Evolutionary conservation across 1,284 basidiomycete genomes (phyloP).

Genomic region (Papiliotrema laurentii): DNA sequence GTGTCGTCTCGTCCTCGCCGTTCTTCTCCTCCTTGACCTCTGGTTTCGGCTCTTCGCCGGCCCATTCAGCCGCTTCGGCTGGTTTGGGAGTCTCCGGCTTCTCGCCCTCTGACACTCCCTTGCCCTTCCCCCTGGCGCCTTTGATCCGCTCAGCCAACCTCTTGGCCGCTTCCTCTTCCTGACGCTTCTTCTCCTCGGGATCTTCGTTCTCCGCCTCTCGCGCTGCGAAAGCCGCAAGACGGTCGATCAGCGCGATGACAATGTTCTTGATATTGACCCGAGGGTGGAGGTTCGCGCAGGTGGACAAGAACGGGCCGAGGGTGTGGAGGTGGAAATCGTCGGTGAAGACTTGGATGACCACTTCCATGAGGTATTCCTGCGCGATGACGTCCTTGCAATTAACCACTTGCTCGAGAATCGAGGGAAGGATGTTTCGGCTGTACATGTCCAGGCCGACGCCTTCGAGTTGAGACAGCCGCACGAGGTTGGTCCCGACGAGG

Average conservation of each 20-base stretch:
- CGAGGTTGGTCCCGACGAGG: constrained; percentile 91
- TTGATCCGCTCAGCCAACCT: constrained; percentile 80
- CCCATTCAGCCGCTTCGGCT: constrained; percentile 40
- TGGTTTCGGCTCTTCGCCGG: constrained; percentile 10
- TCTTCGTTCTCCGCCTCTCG: constrained; percentile 89
- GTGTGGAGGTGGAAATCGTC: constrained; percentile 94
- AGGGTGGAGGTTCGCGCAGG: constrained; percentile 87
- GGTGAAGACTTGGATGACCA: constrained; percentile 95
- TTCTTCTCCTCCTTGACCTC: constrained; percentile 17
- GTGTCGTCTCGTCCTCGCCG: not conserved
- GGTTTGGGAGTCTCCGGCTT: constrained; percentile 18
- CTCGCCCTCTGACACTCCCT: constrained; percentile 28
- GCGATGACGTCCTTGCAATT: constrained; percentile 96
- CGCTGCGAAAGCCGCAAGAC: constrained; percentile 88
- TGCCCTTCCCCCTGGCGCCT: constrained; percentile 50
- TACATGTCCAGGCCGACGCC: constrained; percentile 92
- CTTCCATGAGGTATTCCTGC: constrained; percentile 97
- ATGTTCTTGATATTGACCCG: constrained; percentile 96
- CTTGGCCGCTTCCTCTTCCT: constrained; percentile 83
- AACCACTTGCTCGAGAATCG: constrained; percentile 88
- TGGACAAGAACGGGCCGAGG: constrained; percentile 84
- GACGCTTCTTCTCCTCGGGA: constrained; percentile 81
- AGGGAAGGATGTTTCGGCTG: constrained; percentile 73
- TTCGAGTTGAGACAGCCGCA: constrained; percentile 84
- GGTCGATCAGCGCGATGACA: constrained; percentile 90